Evolutionary conservation across 148 eudicot genomes (phyloP).

Genomic region (Fagopyrum homotropicum): DNA sequence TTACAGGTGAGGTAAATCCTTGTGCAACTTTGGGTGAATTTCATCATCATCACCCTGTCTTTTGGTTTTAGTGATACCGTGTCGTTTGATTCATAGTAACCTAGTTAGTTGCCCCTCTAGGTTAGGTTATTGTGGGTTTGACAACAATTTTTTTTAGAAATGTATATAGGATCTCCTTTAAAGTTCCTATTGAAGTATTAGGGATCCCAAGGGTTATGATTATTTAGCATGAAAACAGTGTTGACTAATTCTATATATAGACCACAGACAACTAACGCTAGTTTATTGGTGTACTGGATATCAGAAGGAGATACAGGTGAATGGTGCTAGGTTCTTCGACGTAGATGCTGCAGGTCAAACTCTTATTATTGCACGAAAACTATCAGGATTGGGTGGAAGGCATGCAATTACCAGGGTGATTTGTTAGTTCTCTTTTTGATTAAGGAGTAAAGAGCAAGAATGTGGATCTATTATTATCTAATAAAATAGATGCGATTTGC

Average conservation of each 20-base stretch:
- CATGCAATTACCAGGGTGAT: conserved; percentile 63
- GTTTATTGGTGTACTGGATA: background rate
- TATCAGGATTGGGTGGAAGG: conserved; percentile 53
- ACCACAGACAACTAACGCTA: background rate
- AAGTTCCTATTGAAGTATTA: background rate
- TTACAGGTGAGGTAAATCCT: conserved; percentile 40
- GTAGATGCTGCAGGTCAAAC: conserved; percentile 48
- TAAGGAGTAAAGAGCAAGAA: no score
- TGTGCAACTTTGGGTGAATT: conserved; percentile 1
- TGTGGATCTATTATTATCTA: background rate
- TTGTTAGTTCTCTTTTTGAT: background rate
- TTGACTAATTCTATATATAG: background rate
- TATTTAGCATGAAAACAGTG: background rate
- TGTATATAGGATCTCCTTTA: background rate
- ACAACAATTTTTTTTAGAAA: background rate
- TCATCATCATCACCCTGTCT: background rate
- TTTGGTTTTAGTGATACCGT: background rate
- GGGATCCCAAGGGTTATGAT: background rate
- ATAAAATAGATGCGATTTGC: background rate
- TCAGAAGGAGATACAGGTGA: conserved; percentile 54
- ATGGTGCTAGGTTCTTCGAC: conserved; percentile 74
- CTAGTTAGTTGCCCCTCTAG: background rate
- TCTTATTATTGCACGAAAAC: conserved; percentile 53
- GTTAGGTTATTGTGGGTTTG: background rate
- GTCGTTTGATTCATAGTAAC: background rate